These are phyloP conservation scores for Pseudocohnilembus persalinus DNA, from an alignment of 169 alveolate species.

Conservation along the genomic window DNA sequence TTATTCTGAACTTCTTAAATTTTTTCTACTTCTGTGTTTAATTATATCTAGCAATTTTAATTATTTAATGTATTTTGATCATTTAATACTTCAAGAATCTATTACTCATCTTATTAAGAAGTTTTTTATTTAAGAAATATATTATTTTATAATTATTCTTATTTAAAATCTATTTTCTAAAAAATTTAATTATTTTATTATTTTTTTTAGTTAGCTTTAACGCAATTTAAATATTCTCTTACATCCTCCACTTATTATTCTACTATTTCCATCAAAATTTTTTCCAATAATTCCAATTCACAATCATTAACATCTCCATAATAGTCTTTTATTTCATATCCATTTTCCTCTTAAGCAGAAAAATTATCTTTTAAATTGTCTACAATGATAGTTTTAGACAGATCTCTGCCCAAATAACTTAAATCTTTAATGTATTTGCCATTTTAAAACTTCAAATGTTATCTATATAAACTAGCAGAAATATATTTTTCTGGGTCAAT, in stretches of 20 bases:
- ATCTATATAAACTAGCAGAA: slow-evolving; percentile 83
- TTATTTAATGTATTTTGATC: too few species aligned
- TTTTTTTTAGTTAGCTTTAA: too few species aligned
- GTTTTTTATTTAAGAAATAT: too few species aligned
- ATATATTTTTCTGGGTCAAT: slow-evolving; percentile 72
- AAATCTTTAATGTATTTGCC: slow-evolving; percentile 78
- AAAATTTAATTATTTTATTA: too few species aligned
- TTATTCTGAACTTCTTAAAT: too few species aligned
- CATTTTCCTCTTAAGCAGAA: slow-evolving; percentile 80
- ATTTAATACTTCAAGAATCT: too few species aligned
- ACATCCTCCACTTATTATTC: not conserved
- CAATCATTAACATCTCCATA: not conserved
- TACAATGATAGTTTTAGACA: slow-evolving; percentile 74
- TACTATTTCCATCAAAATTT: not conserved
- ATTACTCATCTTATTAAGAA: too few species aligned
- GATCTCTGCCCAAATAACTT: slow-evolving; percentile 80
- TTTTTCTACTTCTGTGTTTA: too few species aligned
- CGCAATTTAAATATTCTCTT: not conserved
- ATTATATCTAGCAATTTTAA: too few species aligned
- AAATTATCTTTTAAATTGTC: slow-evolving; percentile 90
- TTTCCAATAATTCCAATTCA: not conserved
- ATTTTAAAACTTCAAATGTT: slow-evolving; percentile 72
- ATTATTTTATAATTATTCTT: too few species aligned
- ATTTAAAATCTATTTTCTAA: too few species aligned
- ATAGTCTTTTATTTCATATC: slow-evolving; percentile 22